Evolutionary conservation across 108 stramenopile genomes (phyloP).

Genomic region (Cyclotella choctawhatcheeana): DNA sequence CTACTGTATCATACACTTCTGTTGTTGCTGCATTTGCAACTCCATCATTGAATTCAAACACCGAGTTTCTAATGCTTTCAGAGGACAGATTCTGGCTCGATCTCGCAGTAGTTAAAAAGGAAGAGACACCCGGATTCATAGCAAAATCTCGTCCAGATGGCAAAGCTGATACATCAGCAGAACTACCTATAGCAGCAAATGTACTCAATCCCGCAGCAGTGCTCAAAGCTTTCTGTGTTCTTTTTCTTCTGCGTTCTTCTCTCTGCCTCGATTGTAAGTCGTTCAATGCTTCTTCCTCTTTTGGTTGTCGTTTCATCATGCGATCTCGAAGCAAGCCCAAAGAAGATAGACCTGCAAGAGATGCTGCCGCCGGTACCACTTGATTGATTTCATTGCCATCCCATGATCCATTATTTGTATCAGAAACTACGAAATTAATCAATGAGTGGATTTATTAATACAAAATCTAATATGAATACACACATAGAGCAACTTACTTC

Average conservation of each 20-base stretch:
- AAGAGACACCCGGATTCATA: neutral
- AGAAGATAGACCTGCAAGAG: constrained; percentile 7
- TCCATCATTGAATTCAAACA: neutral
- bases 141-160: constrained; percentile 9
- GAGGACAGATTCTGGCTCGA: neutral
- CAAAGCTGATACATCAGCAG: neutral
- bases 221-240: constrained; percentile 1
- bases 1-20: neutral
- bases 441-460: too few species aligned
- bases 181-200: neutral
- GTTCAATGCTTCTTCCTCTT: constrained; percentile 2
- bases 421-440: too few species aligned
- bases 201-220: constrained; percentile 4
- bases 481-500: too few species aligned
- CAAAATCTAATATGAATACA: too few species aligned
- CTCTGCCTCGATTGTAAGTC: neutral
- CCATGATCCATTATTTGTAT: neutral
- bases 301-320: constrained; percentile 14
- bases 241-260: constrained; percentile 4
- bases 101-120: neutral
- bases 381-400: neutral
- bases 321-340: constrained; percentile 3
- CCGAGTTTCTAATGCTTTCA: neutral
- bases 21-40: constrained; percentile 15
- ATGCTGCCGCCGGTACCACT: constrained; percentile 1